Base-by-base conservation (phyloP, 108 stramenopile genomes). In the Conticribra guillardii region DNA sequence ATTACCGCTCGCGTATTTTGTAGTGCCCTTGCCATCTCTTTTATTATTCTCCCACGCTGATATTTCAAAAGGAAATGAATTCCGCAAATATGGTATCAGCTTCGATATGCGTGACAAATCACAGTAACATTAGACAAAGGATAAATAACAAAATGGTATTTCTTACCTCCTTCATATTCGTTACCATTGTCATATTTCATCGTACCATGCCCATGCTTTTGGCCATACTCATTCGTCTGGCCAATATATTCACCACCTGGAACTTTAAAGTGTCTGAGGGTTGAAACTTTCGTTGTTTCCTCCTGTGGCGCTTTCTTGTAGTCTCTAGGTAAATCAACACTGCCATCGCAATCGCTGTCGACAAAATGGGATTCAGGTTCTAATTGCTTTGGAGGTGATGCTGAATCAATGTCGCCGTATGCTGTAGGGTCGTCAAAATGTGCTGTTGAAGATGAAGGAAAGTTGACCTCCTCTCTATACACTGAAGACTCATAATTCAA, bases 191-290 rank as follows among this genome's bases (percentile, higher is more conserved):
- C 69, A 51, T 70, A 70, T 17, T 23, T 70, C 69, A 70, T 70
- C 29, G 53, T 70, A 11, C 69, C 69, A n/a, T 14, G 2, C 15
- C 69, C 69, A 51, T 70, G 69, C 41, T 70, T 60, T 31, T 70
- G 69, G 2, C 69, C 60, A 19, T 32, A 27, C 26, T 24, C 19
- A 67, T 74, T 74, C 27, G 67, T 21, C 9, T 56, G 57, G 4
- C 74, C 74, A 45, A 54, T 21, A 22, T 74, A 74, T 67, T 74
- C 74, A 17, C 74, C 65, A 23, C 74, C 74, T 0, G 74, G 74
- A 22, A 67, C 64, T 53, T 67, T 74, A 4, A 74, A 57, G 18
- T 32, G 53, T 51, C 27, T 59, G 7, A 45, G 27, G n/a, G 50
- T 59, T 28, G 51, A 30, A 3, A 31, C 28, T 57, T n/a, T 29